These are phyloP conservation scores for Populus hybrid DNA, from an alignment of 441 rosid genomes.

Conservation along the genomic window DNA sequence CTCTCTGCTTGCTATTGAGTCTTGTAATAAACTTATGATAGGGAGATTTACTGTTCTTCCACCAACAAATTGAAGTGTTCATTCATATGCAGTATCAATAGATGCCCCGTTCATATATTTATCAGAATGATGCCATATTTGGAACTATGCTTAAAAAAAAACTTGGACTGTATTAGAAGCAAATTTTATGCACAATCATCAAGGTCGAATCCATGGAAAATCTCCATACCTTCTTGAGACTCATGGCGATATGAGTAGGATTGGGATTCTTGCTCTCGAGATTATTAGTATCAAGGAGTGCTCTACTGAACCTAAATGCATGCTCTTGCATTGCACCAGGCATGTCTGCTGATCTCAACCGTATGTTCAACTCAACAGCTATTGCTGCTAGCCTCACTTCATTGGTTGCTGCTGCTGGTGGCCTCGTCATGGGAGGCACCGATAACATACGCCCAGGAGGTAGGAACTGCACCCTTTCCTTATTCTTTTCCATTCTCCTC, in stretches of 20 bases:
- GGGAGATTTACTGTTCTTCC: no score
- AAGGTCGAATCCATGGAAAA: no score
- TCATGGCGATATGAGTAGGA: conserved; percentile 43
- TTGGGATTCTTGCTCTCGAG: conserved; percentile 23
- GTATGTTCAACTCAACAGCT: conserved; percentile 44
- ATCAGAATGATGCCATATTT: no score
- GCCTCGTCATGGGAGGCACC: conserved; percentile 15
- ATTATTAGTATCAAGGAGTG: conserved; percentile 28
- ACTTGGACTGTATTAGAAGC: not conserved
- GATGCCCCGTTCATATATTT: no score
- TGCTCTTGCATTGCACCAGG: conserved; percentile 47
- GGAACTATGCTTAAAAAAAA: not conserved
- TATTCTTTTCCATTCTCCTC: conserved; percentile 13
- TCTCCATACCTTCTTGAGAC: conserved; percentile 40
- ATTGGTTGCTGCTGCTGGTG: not conserved
- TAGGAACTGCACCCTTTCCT: conserved; percentile 11
- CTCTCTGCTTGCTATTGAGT: not conserved
- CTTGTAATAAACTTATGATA: no score
- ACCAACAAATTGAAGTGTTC: no score
- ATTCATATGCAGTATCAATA: no score
- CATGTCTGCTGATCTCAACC: conserved; percentile 64
- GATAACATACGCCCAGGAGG: conserved; percentile 5
- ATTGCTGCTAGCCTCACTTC: conserved; percentile 45
- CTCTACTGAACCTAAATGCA: conserved; percentile 42
- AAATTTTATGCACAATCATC: no score